Evolutionary conservation across 768 basidiomycete genomes (phyloP).

Genomic region (Saitozyma sp.): DNA sequence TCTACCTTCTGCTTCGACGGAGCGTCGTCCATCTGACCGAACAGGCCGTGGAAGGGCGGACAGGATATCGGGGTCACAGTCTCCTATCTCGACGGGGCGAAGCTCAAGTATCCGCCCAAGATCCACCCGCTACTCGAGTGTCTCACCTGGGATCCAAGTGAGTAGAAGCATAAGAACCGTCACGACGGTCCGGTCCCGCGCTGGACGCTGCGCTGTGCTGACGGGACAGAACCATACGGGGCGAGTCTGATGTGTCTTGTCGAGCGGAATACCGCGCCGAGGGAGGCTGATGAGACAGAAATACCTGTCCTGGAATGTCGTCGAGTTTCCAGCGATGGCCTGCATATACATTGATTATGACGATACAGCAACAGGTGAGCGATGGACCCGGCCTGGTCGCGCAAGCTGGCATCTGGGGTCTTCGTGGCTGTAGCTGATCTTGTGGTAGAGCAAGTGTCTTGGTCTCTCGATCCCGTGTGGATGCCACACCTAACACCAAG

Average conservation of each 20-base stretch:
- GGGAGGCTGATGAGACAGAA: constrained; percentile 16
- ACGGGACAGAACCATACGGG: constrained; percentile 27
- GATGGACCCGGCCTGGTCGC: too few relatives aligned
- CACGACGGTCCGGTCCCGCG: neutral
- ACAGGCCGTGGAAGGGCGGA: constrained; percentile 33
- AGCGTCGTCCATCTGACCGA: too few relatives aligned
- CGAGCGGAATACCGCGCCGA: neutral
- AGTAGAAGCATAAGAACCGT: neutral
- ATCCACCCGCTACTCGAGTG: constrained; percentile 44
- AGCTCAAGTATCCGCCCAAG: constrained; percentile 24
- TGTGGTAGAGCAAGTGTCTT: neutral
- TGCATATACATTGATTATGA: constrained; percentile 40
- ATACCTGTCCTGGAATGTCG: constrained; percentile 35
- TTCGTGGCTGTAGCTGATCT: neutral
- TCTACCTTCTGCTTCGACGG: neutral
- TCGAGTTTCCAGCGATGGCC: constrained; percentile 29
- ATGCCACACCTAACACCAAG: neutral
- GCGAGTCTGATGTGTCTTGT: constrained; percentile 8
- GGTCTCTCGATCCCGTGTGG: neutral
- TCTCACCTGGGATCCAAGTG: constrained; percentile 46
- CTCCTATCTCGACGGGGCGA: constrained; percentile 39
- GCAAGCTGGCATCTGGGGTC: neutral
- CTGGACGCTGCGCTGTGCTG: constrained; percentile 6
- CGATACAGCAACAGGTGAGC: constrained; percentile 29
- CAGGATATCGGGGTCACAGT: constrained; percentile 29